Evolutionary conservation across 1,139 yeast species (phyloP).

Genomic region (Lodderomyces jiufengensis): DNA sequence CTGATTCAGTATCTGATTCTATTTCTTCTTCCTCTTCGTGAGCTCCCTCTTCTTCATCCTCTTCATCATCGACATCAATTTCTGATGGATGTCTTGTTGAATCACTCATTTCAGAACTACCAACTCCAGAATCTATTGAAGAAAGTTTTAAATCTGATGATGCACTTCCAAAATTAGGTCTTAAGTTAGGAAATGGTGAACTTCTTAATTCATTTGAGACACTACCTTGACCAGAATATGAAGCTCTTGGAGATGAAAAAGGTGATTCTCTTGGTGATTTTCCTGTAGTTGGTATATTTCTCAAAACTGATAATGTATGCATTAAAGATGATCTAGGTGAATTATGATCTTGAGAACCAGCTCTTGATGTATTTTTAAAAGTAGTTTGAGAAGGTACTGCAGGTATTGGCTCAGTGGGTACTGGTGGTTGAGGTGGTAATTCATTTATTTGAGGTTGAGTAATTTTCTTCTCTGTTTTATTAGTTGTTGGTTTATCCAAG

Average conservation of each 20-base stretch:
- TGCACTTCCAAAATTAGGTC: constrained; percentile 10
- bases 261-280: constrained; percentile 43
- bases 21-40: constrained; percentile 1
- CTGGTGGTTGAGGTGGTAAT: constrained; percentile 53
- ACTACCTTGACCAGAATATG: constrained; percentile 27
- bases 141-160: constrained; percentile 1
- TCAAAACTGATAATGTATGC: constrained; percentile 40
- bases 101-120: background rate
- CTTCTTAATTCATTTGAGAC: constrained; percentile 16
- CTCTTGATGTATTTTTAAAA: constrained; percentile 18
- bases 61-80: background rate
- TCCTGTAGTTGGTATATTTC: constrained; percentile 34
- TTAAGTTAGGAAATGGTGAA: constrained; percentile 22
- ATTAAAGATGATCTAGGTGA: constrained; percentile 44
- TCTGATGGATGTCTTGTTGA: background rate
- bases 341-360: constrained; percentile 41
- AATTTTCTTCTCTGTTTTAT: constrained; percentile 4
- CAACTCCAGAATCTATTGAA: background rate
- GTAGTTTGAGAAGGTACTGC: constrained; percentile 7
- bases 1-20: too few relatives aligned
- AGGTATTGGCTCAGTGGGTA: constrained; percentile 57
- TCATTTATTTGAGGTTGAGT: constrained; percentile 31
- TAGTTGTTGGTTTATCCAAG: background rate
- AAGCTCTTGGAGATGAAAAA: constrained; percentile 47
- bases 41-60: background rate